Evolutionary conservation across 805 yeast genomes (phyloP).

Genomic region (Nakazawaea molendinolei): DNA sequence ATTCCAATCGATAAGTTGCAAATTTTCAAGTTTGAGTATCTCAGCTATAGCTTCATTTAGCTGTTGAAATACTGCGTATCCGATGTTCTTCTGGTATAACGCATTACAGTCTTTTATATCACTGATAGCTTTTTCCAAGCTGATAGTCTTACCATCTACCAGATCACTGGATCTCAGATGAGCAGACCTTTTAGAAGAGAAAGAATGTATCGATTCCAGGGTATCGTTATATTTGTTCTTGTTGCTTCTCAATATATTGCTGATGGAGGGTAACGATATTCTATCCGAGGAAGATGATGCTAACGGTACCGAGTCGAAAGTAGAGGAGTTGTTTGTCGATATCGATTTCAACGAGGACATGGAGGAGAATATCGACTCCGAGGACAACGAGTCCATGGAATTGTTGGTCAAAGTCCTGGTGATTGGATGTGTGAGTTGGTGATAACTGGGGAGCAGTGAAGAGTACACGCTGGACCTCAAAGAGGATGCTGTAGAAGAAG

Average conservation of each 20-base stretch:
- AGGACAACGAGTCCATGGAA: conserved; percentile 4
- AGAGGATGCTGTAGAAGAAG: conserved; percentile 6
- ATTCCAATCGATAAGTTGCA: conserved; percentile 40
- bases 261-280: conserved; percentile 9
- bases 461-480: conserved; percentile 8
- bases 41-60: conserved; percentile 16
- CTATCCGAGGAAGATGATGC: background rate
- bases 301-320: background rate
- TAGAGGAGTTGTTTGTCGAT: background rate
- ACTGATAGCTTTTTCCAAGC: conserved; percentile 15
- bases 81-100: conserved; percentile 14
- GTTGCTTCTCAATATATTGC: conserved; percentile 7
- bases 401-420: conserved; percentile 6
- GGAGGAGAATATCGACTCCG: conserved; percentile 7
- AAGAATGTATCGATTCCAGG: no score
- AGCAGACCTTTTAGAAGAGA: no score
- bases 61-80: conserved; percentile 20
- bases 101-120: conserved; percentile 15
- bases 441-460: conserved; percentile 10
- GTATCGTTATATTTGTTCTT: no score
- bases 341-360: conserved; percentile 4
- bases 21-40: conserved; percentile 4
- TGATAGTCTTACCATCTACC: conserved; percentile 1
- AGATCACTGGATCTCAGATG: background rate
- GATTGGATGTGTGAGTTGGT: conserved; percentile 6